Base-by-base conservation (phyloP, 176 grass and related monocot species). In the Alopecurus myosuroides region DNA sequence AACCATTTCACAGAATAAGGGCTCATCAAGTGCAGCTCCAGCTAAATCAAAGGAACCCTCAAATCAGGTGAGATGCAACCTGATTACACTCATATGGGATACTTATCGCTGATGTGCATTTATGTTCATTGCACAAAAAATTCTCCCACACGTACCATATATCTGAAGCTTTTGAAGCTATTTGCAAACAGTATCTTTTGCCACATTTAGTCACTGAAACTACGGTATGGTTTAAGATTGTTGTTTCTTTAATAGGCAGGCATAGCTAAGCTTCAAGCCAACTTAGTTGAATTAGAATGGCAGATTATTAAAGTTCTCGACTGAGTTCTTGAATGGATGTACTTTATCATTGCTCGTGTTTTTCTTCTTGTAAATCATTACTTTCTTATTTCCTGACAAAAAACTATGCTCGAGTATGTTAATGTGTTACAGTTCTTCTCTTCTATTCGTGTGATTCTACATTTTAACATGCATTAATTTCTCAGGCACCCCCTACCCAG, bases 1-100 rank as follows among this genome's bases (percentile, higher is more conserved):
- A 6, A 17, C 19, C 68, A 44, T 86, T 86, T 85, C 65, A 76
- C 86, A 97, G 95, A 91, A 41, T 77, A 97, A 97, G 77, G 95
- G 78, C 0, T 89, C 92, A 77, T 87, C 90, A 28, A 94, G 95
- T 82, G 78, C 86, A 88, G 76, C 92, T 79, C 62, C 90, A 61
- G 79, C 92, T 60, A 77, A 72, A 60, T 37, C 80, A 23, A 87
- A 84, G 52, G 88, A 67, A 81, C 82, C 90, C 18, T 72, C 90
- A 14, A 92, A 85, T 92, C 84, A 88, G 85, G 90, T 90, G 34
- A 72, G 76, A 69, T 66, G 30, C 11, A 74, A 77, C 23, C 67
- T 82, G 22, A 74, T 74, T 37, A 42, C 71, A 17, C 70, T 6
- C 19, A 60, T 77, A 50, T 36, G 17, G 11, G 12, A 48, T 83